A percentile compares a stretch with the other conserved stretches of the same genome.
Conservation (phyloP, 2,329 filamentous ascomycete species). For the Teratosphaeria nubilosa region DNA sequence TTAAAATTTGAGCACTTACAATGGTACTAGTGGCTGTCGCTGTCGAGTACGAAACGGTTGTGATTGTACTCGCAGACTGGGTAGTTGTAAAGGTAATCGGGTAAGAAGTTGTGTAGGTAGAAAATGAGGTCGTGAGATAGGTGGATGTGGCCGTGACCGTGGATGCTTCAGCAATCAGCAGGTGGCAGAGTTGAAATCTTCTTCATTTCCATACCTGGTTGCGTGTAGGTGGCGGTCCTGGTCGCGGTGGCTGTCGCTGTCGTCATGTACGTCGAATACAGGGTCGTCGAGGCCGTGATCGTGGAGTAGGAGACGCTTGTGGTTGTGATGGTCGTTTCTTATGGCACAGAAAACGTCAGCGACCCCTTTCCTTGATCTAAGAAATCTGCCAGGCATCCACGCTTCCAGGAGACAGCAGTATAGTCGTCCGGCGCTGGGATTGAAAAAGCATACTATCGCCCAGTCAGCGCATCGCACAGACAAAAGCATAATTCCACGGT, state of each 20-base stretch:
- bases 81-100: neutral
- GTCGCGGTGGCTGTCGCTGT: neutral
- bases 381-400: neutral
- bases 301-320: neutral
- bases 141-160: neutral
- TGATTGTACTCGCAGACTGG: neutral
- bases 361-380: neutral
- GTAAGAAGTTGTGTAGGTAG: neutral
- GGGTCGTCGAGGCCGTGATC: neutral
- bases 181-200: neutral
- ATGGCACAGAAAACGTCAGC: neutral
- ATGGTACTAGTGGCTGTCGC: neutral
- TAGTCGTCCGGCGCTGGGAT: neutral
- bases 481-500: neutral
- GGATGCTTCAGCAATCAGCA: neutral
- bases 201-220: neutral
- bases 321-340: neutral
- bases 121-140: neutral
- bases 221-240: neutral
- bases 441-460: neutral
- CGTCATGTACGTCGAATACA: neutral
- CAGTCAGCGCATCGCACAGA: neutral
- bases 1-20: neutral
- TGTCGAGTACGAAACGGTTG: neutral
- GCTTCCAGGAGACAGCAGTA: neutral